phyloP scores from a whole-genome alignment of 2,329 filamentous ascomycete genomes.

The Hypoxylon sp. region DNA sequence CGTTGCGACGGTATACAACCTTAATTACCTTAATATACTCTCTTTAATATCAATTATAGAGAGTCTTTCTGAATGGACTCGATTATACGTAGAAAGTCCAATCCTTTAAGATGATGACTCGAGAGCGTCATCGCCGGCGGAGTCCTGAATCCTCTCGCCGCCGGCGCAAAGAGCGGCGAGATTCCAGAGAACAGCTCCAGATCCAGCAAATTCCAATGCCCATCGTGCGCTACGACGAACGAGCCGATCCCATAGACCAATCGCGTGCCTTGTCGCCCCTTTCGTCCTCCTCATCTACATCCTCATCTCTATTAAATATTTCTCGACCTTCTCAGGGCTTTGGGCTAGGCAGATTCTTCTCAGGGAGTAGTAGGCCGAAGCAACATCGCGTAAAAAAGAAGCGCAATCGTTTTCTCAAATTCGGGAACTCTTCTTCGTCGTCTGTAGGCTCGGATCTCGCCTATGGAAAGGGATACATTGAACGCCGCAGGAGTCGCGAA shows the following conservation, averaged over 20 bases:
- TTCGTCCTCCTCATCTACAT: conserved; percentile 66
- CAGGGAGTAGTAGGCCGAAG: conserved; percentile 66
- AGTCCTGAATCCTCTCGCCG: conserved; percentile 70
- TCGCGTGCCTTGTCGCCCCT: conserved; percentile 54
- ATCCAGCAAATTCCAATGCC: conserved; percentile 47
- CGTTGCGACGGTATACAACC: conserved; percentile 38
- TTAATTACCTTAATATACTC: conserved; percentile 37
- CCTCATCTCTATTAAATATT: conserved; percentile 75
- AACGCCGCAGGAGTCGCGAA: conserved; percentile 55
- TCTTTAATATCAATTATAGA: conserved; percentile 34
- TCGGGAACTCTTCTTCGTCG: conserved; percentile 75
- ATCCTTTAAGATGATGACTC: conserved; percentile 63
- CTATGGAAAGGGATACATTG: conserved; percentile 74
- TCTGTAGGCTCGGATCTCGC: conserved; percentile 78
- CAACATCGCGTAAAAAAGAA: conserved; percentile 60
- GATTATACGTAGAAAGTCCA: conserved; percentile 41
- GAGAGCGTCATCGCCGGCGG: conserved; percentile 67
- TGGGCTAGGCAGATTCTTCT: conserved; percentile 75
- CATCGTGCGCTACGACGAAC: conserved; percentile 45
- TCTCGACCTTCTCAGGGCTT: conserved; percentile 68
- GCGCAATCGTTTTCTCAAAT: conserved; percentile 68
- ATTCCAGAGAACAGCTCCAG: conserved; percentile 59
- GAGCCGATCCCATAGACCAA: conserved; percentile 44
- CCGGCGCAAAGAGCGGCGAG: conserved; percentile 62
- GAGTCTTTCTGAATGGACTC: conserved; percentile 46